Conservation (phyloP, 2,329 filamentous ascomycete genomes). For the Colletotrichum tamarilloi region DNA sequence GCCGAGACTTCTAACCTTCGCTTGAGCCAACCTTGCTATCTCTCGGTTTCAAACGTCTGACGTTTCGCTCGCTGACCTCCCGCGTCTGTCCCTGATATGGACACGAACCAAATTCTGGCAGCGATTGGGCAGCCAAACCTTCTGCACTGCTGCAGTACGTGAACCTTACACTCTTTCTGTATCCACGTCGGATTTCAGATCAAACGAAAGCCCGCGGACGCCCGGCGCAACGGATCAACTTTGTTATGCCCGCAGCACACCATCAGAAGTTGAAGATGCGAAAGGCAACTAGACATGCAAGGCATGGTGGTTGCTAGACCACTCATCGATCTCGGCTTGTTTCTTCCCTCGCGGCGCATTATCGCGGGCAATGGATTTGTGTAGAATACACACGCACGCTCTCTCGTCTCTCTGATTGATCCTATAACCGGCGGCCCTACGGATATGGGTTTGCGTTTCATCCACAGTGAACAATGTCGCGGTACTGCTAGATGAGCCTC, state of each 20-base stretch:
- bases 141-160: background rate
- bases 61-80: constrained; percentile 25
- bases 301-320: background rate
- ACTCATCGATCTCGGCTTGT: background rate
- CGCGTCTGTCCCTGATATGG: constrained; percentile 1
- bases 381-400: too few species aligned
- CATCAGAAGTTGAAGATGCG: background rate
- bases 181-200: constrained; percentile 5
- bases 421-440: too few species aligned
- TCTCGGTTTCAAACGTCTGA: constrained; percentile 31
- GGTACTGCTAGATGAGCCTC: background rate
- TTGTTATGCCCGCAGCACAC: background rate
- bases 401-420: too few species aligned
- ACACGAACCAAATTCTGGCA: background rate
- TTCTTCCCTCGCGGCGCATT: background rate
- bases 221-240: background rate
- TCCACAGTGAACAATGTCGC: background rate
- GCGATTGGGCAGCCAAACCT: background rate
- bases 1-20: constrained; percentile 1
- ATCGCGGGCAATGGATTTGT: background rate
- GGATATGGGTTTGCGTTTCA: background rate
- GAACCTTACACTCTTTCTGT: constrained; percentile 1
- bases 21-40: background rate
- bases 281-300: background rate
- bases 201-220: constrained; percentile 18